Percentiles rank a stretch among this genome's conserved stretches.
phyloP scores from a whole-genome alignment of 208 protist species.

The Leishmania lainsoni region DNA sequence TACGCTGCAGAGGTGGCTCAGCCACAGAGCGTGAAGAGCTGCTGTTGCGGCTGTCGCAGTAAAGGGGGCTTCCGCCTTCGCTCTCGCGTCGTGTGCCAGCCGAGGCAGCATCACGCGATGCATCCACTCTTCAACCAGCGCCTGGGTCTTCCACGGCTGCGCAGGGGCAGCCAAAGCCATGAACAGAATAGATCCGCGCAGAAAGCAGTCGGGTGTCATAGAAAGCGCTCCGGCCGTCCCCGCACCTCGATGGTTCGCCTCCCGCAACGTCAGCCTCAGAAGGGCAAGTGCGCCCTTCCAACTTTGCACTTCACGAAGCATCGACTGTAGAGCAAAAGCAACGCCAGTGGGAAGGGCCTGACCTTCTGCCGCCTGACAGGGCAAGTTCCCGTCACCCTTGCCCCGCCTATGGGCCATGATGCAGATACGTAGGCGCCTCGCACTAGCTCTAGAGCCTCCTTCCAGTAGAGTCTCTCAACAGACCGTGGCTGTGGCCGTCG shows the following conservation, averaged over 20 bases:
- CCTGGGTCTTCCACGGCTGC: slow-evolving; percentile 60
- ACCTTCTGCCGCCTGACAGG: not conserved
- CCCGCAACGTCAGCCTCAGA: slow-evolving; percentile 5
- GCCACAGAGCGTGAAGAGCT: slow-evolving; percentile 46
- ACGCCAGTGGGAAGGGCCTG: not conserved
- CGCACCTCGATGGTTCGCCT: not conserved
- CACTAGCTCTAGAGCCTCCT: slow-evolving; percentile 27
- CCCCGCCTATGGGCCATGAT: not conserved
- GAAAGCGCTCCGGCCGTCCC: not conserved
- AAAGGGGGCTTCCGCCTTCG: not conserved
- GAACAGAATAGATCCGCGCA: slow-evolving; percentile 38
- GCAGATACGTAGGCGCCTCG: slow-evolving; percentile 9
- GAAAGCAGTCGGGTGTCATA: slow-evolving; percentile 3
- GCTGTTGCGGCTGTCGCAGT: slow-evolving; percentile 22
- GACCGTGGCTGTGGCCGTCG: not conserved
- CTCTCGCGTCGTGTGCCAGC: not conserved
- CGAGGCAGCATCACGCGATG: slow-evolving; percentile 35
- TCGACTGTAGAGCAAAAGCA: slow-evolving; percentile 9
- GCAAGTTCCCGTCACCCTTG: not conserved
- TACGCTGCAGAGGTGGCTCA: slow-evolving; percentile 53
- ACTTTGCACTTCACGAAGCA: slow-evolving; percentile 30
- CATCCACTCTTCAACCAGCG: slow-evolving; percentile 39
- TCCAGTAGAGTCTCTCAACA: slow-evolving; percentile 23
- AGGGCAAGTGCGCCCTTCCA: slow-evolving; percentile 26
- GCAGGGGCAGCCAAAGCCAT: slow-evolving; percentile 31